phyloP scores from a whole-genome alignment of 2,329 filamentous ascomycete species.

The Passalora sequoiae region DNA sequence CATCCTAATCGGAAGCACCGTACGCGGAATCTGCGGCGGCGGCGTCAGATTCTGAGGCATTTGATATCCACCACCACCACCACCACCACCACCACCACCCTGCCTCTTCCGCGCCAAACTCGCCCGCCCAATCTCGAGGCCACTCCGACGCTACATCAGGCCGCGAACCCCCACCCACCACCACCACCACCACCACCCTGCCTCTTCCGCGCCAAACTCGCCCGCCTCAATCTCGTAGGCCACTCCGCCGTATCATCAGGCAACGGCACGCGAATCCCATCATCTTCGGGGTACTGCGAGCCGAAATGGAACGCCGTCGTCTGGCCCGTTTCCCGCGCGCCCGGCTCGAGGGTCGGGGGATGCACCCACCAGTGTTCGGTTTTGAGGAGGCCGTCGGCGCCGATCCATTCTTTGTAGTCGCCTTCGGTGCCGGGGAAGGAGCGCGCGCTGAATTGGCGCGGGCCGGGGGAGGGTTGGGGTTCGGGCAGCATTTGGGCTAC shows the following conservation, averaged over 20 bases:
- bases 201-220: background rate
- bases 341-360: constrained; percentile 39
- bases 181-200: background rate
- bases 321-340: constrained; percentile 31
- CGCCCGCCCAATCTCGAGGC: background rate
- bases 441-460: constrained; percentile 33
- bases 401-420: constrained; percentile 37
- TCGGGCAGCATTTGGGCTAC: constrained; percentile 27
- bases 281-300: background rate
- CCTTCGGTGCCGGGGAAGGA: constrained; percentile 38
- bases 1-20: constrained; percentile 3
- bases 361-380: constrained; percentile 45
- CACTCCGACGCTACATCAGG: background rate
- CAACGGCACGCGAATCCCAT: constrained; percentile 2
- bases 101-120: background rate
- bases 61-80: too few species aligned
- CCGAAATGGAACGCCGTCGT: constrained; percentile 32
- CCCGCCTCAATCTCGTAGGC: background rate
- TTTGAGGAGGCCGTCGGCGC: constrained; percentile 38
- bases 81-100: background rate
- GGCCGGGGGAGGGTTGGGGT: constrained; percentile 4
- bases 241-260: background rate
- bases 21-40: background rate
- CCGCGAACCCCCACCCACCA: background rate
- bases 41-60: background rate